Base-by-base conservation (phyloP, 179 eudicot species). In the Carnegiea gigantea region DNA sequence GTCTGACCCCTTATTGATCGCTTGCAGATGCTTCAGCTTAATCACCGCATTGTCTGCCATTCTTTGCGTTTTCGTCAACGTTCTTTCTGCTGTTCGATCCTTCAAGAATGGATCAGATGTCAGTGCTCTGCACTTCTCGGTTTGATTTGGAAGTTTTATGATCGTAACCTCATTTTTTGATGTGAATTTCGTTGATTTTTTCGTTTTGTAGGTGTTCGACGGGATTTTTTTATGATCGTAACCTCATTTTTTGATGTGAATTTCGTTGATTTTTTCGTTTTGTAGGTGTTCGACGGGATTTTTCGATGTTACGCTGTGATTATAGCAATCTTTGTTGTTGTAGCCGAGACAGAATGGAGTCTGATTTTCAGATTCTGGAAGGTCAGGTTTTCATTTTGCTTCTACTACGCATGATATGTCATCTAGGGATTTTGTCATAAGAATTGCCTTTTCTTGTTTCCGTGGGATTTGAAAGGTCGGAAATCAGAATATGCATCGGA, bases 261-360 rank as follows among this genome's bases (percentile, higher is more conserved):
- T 38, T 53, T 70, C 76, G 38, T 59, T 38, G 23, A 9, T 80
- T 43, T 38, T 36, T 20, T 70, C 78, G 53, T 73, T 49, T 44
- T 73, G 86, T 81, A 93, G 97, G 82, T 91, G 70, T 92, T 92
- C 78, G 97, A 89, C 71, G 95, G 95, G 9, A 90, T 93, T 76
- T 92, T 92, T 40, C 92, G 97, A 73, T 92, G 96, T 80, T 93
- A 89, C 77, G 94, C 98, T 38, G 93, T 93, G 43, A 86, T 30
- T 26, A 79, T 93, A 30, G 96, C 93, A 15, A 23, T 93, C 0
- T 72, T 92, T 77, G 92, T 90, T 80, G 90, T 88, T 20, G 86
- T 95, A 77, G 92, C 92, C 7, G 98, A 95, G 90, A 95, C 97
- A 0, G 98, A 95, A 84, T 93, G 97, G 98, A 88, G 81, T 74